Evolutionary conservation across 2,329 filamentous ascomycete genomes (phyloP), one percentile per base, ranked within the genome.

Genomic region (Cladosporium sphaerospermum): DNA sequence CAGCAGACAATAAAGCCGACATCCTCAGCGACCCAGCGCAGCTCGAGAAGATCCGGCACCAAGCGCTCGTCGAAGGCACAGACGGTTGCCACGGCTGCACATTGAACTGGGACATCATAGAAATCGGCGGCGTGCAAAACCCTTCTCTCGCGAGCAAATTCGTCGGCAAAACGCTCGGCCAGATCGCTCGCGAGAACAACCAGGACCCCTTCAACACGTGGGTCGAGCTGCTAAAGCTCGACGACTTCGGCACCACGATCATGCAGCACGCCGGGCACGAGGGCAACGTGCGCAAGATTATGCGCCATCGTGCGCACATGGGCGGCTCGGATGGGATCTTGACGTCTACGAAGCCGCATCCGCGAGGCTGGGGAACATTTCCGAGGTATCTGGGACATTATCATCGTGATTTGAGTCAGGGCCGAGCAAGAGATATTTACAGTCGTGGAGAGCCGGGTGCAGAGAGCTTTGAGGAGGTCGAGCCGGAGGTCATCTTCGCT

Each of bases 291-390:
- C 58, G 62, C 3, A 57, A 50, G 13, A 61, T 65, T 41, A 65
- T 65, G 62, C 57, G 57, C 2, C 62, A 64, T 49, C 32, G 53
- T 1, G 31, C 49, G n/a, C 62, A 65, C 16, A 65, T 62, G 2
- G 62, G 62, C 23, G 62, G 62, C 14, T 59, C 56, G 4, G 62
- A 65, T 32, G 62, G 62, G 3, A 65, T 65, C 23, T 42, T 65
- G 34, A 64, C 62, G 2, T 57, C 55, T 1, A 64, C 61, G 5
- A 65, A 65, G 40, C 62, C 62, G 31, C 62, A 65, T 44, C 62
- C 62, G 19, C 43, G 62, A 32, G 62, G 62, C 31, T 65, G 62
- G 62, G 62, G 62, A 2, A 65, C 62, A 4, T 65, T 65, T 46
- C 55, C 61, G 4, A 34, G 62, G 33, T 65, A 65, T 39, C 32